Evolutionary conservation across 2,329 filamentous ascomycete species (phyloP).

Genomic region (Hortaea werneckii): DNA sequence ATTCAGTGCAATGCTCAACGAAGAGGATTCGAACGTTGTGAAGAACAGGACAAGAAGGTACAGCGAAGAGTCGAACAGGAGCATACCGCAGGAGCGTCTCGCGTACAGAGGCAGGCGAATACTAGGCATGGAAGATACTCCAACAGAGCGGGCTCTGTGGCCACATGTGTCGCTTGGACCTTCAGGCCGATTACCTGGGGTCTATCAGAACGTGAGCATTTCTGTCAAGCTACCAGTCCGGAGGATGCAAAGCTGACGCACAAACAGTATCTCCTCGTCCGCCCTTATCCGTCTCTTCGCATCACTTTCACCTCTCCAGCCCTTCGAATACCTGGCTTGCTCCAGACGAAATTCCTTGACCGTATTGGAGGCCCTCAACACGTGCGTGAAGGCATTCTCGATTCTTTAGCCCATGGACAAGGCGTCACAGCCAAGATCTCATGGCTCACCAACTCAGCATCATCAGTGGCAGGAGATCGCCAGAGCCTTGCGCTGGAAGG

Average conservation of each 20-base stretch:
- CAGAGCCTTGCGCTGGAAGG: slow-evolving; percentile 7
- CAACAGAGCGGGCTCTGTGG: slow-evolving; percentile 19
- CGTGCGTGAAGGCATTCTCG: slow-evolving; percentile 29
- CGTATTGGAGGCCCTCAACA: slow-evolving; percentile 31
- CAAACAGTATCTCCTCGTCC: slow-evolving; percentile 49
- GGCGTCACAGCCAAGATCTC: slow-evolving; percentile 35
- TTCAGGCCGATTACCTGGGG: slow-evolving; percentile 26
- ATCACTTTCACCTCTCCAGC: slow-evolving; percentile 61
- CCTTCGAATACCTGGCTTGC: slow-evolving; percentile 55
- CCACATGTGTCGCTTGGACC: slow-evolving; percentile 21
- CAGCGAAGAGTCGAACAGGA: slow-evolving; percentile 6
- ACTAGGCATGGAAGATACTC: slow-evolving; percentile 23
- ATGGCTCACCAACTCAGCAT: slow-evolving; percentile 24
- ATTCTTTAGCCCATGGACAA: slow-evolving; percentile 29
- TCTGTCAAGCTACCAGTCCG: background rate
- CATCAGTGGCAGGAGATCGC: slow-evolving; percentile 1
- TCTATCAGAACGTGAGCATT: slow-evolving; percentile 27
- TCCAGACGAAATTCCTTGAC: slow-evolving; percentile 38
- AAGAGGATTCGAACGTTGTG: slow-evolving; percentile 25
- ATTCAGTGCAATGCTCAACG: slow-evolving; percentile 20
- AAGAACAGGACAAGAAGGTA: slow-evolving; percentile 13
- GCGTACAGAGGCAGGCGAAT: slow-evolving; percentile 9
- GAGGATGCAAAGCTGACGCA: background rate
- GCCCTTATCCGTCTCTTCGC: slow-evolving; percentile 54
- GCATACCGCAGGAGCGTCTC: background rate